These are phyloP conservation scores for Cornus florida DNA, from an alignment of 148 eudicot genomes.

Conservation along the genomic window DNA sequence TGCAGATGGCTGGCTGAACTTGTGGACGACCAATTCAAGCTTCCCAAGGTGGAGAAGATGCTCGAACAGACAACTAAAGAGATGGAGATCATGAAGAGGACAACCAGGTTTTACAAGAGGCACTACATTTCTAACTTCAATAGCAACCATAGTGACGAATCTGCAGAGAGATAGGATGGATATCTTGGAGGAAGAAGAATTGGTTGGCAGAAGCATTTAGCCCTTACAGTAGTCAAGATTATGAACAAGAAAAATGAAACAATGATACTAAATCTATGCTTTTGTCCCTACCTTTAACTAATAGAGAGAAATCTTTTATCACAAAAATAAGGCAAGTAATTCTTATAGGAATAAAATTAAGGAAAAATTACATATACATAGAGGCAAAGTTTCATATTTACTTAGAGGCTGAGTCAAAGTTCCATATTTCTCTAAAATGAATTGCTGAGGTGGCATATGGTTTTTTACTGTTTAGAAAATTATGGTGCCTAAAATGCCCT, in stretches of 20 bases:
- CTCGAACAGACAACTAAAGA: conserved; percentile 53
- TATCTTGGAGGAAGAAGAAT: conserved; percentile 70
- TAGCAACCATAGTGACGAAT: conserved; percentile 74
- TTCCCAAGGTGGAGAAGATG: conserved; percentile 73
- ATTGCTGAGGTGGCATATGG: no score
- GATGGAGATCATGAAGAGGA: conserved; percentile 78
- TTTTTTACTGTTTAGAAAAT: no score
- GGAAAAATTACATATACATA: no score
- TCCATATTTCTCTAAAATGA: no score
- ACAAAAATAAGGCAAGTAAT: background rate
- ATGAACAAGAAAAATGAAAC: conserved; percentile 26
- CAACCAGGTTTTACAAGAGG: conserved; percentile 79
- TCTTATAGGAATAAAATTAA: background rate
- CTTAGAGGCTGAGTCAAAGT: no score
- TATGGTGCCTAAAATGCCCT: no score
- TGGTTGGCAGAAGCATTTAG: conserved; percentile 83
- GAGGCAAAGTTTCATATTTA: no score
- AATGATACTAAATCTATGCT: background rate
- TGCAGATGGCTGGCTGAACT: conserved; percentile 81
- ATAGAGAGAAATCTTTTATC: background rate
- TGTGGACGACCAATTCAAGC: conserved; percentile 54
- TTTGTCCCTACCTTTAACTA: background rate
- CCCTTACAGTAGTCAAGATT: conserved; percentile 87
- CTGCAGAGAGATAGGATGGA: conserved; percentile 89
- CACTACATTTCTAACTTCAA: conserved; percentile 86